These are phyloP conservation scores for Yamadazyma taylorii DNA, from an alignment of 1,139 yeast species.

Conservation along the genomic window DNA sequence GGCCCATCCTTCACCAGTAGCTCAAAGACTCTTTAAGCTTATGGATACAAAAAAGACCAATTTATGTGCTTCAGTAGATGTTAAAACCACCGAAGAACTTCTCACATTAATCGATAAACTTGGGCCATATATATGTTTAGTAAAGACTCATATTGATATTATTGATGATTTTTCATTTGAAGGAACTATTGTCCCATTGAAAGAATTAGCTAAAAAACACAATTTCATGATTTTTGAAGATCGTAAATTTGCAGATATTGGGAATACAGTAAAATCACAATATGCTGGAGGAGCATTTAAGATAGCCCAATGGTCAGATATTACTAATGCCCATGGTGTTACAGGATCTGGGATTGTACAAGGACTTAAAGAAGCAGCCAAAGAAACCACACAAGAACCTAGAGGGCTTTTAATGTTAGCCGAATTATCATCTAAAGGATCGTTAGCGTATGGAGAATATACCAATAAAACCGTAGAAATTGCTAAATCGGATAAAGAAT, in stretches of 20 bases:
- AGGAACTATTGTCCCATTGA: constrained; percentile 71
- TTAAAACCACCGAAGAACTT: constrained; percentile 73
- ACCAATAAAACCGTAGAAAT: constrained; percentile 84
- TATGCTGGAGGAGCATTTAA: constrained; percentile 86
- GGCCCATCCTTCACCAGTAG: constrained; percentile 74
- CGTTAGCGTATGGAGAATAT: constrained; percentile 90
- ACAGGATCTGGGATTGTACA: constrained; percentile 93
- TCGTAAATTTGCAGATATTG: constrained; percentile 97
- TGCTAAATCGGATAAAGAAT: constrained; percentile 82
- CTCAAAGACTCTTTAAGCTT: constrained; percentile 66
- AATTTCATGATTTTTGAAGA: constrained; percentile 90
- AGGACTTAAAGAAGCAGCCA: constrained; percentile 83
- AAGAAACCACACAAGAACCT: constrained; percentile 67
- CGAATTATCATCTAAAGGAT: constrained; percentile 90
- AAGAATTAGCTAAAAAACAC: constrained; percentile 70
- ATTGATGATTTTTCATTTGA: constrained; percentile 85
- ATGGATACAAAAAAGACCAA: constrained; percentile 84
- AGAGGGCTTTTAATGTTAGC: constrained; percentile 95
- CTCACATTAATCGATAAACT: constrained; percentile 68
- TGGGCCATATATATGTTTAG: constrained; percentile 90
- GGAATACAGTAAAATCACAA: constrained; percentile 95
- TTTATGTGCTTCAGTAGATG: constrained; percentile 96
- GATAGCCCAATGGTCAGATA: constrained; percentile 93
- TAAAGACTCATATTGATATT: constrained; percentile 93
- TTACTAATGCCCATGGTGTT: constrained; percentile 96